These are phyloP conservation scores for Polyplosphaeria fusca DNA, from an alignment of 495 filamentous ascomycete genomes.

Conservation along the genomic window DNA sequence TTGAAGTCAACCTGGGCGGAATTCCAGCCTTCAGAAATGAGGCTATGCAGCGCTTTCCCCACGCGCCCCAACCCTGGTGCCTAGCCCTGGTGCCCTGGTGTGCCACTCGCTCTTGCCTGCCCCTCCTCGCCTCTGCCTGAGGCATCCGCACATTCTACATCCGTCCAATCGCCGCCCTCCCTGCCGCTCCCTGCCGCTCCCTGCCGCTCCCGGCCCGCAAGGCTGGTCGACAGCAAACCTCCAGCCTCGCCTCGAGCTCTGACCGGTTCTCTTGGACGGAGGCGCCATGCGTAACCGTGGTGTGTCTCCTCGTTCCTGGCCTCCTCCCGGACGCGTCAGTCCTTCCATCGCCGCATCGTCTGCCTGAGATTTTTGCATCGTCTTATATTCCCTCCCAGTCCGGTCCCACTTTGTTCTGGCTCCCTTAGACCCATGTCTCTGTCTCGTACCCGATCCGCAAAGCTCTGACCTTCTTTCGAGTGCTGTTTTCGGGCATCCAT, in stretches of 20 bases:
- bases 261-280: slow-evolving; percentile 6
- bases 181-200: neutral
- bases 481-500: slow-evolving; percentile 2
- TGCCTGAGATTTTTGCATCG: slow-evolving; percentile 11
- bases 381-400: slow-evolving; percentile 20
- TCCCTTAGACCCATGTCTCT: slow-evolving; percentile 10
- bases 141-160: slow-evolving; percentile 9
- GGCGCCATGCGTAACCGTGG: neutral
- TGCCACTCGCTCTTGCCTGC: neutral
- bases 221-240: slow-evolving; percentile 3
- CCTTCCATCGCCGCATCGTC: neutral
- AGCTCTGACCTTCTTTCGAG: neutral
- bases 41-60: slow-evolving; percentile 14
- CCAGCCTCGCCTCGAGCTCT: slow-evolving; percentile 1
- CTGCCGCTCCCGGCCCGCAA: neutral
- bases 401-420: slow-evolving; percentile 5
- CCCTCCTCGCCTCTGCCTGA: slow-evolving; percentile 4
- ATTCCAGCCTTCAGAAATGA: neutral
- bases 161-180: neutral
- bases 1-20: slow-evolving; percentile 10
- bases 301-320: slow-evolving; percentile 1
- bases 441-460: neutral
- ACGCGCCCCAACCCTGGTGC: neutral
- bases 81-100: no score
- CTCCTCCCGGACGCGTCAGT: neutral